Base-by-base conservation (phyloP, 2,329 filamentous ascomycete species). In the Rosellinia necatrix region DNA sequence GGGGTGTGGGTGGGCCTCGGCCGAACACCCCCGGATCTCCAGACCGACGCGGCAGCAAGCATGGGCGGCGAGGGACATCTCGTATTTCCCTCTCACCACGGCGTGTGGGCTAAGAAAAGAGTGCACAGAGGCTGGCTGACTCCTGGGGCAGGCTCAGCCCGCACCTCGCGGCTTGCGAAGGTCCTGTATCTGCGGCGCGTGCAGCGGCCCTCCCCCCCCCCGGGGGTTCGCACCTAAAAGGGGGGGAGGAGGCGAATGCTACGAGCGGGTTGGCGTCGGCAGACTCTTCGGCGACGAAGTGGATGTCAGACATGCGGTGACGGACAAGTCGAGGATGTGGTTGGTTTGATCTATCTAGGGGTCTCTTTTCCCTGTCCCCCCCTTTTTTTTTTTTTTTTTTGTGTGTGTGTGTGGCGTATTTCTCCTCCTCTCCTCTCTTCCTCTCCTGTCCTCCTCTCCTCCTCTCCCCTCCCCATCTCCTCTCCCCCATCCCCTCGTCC, bases 1-100 rank as follows among this genome's bases (percentile, higher is more conserved):
- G n/a, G n/a, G n/a, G n/a, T n/a, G n/a, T n/a, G n/a, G n/a, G n/a
- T 62, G 50, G 53, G 51, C 55, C 6, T 60, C 48, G 21, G 42
- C 54, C 15, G 32, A 43, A 22, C 24, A 40, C 17, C 29, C 47
- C 29, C 47, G 24, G 32, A 34, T 43, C 40, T 41, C 46, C 38
- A 59, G 37, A 49, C 52, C 29, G 40, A 35, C 37, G 19, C 6
- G n/a, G 37, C 38, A 15, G 48, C 29, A 25, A 30, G 29, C 13
- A 17, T 13, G 19, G 38, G 15, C 29, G 41, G 27, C 24, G 9
- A 42, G 32, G 35, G 17, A n/a, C n/a, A n/a, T n/a, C n/a, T n/a
- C n/a, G n/a, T n/a, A n/a, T n/a, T 42, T 51, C 19, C 43, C 42
- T 25, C 43, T 46, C n/a, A n/a, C n/a, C n/a, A n/a, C n/a, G n/a